phyloP scores from a whole-genome alignment of 495 filamentous ascomycete genomes.

The Aspergillus homomorphus region DNA sequence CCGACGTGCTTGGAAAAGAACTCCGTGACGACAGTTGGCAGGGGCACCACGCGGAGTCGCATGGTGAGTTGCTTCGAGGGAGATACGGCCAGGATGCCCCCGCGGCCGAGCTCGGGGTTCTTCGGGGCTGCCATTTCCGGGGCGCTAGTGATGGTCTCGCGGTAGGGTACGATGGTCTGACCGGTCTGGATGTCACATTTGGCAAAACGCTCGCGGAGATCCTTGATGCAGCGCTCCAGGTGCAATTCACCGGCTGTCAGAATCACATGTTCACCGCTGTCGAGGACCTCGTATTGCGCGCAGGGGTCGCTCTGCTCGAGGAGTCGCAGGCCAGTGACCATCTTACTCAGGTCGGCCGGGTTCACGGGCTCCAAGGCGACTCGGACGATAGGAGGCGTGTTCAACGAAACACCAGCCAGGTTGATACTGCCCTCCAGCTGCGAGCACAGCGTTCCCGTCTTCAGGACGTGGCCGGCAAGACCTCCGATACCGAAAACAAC shows the following conservation, averaged over 20 bases:
- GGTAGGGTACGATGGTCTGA: constrained; percentile 91
- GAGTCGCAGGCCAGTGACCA: constrained; percentile 83
- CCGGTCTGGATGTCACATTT: constrained; percentile 93
- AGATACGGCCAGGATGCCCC: constrained; percentile 69
- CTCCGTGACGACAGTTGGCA: constrained; percentile 76
- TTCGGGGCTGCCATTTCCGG: constrained; percentile 87
- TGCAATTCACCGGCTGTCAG: constrained; percentile 93
- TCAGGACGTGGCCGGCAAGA: constrained; percentile 85
- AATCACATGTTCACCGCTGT: constrained; percentile 93
- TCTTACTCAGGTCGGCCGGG: constrained; percentile 84
- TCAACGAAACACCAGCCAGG: constrained; percentile 78
- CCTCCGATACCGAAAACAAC: constrained; percentile 96
- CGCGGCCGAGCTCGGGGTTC: constrained; percentile 84
- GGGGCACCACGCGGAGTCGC: constrained; percentile 71
- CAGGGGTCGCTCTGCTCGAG: constrained; percentile 95
- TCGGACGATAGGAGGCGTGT: constrained; percentile 83
- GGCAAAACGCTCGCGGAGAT: constrained; percentile 89
- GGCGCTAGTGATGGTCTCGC: constrained; percentile 83
- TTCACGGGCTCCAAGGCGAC: constrained; percentile 90
- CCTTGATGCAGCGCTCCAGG: constrained; percentile 89
- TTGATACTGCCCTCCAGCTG: constrained; percentile 88
- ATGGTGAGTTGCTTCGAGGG: constrained; percentile 82
- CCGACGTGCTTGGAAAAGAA: constrained; percentile 77
- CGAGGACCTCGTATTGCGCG: constrained; percentile 89
- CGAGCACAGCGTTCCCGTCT: constrained; percentile 91